A percentile compares a stretch with the other conserved stretches of the same genome.
These are phyloP conservation scores for Tephrocybe sp. DNA, from an alignment of 768 basidiomycete species.

Conservation along the genomic window DNA sequence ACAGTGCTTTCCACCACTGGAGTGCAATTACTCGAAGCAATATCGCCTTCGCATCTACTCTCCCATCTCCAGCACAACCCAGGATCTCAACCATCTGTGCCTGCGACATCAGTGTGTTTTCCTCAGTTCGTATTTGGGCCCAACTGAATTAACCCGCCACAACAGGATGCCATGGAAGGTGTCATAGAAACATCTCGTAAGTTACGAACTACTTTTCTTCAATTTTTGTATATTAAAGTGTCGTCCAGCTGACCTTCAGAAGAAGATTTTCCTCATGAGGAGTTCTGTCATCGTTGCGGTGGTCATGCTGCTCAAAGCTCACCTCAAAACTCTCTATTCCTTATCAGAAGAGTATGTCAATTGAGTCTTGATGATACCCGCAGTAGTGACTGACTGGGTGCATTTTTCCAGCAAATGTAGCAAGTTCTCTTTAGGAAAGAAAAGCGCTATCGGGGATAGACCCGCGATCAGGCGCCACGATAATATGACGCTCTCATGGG, in stretches of 20 bases:
- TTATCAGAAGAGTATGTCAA: slow-evolving; percentile 84
- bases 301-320: slow-evolving; percentile 81
- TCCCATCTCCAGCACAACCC: slow-evolving; percentile 47
- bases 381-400: slow-evolving; percentile 1
- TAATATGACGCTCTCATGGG: slow-evolving; percentile 64
- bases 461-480: slow-evolving; percentile 64
- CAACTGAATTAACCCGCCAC: not conserved
- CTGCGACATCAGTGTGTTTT: slow-evolving; percentile 5
- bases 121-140: not conserved
- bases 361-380: not conserved
- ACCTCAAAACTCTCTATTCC: slow-evolving; percentile 81
- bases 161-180: slow-evolving; percentile 21
- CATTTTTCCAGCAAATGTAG: slow-evolving; percentile 70
- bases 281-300: slow-evolving; percentile 79
- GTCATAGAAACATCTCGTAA: slow-evolving; percentile 10
- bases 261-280: slow-evolving; percentile 43
- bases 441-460: slow-evolving; percentile 85
- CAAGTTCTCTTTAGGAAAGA: slow-evolving; percentile 87
- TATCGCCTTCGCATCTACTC: slow-evolving; percentile 70
- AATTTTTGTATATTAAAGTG: not conserved
- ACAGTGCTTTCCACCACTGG: slow-evolving; percentile 74
- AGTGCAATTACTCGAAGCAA: slow-evolving; percentile 72
- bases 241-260: slow-evolving; percentile 12
- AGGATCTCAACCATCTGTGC: slow-evolving; percentile 15
- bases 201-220: not conserved